Percentiles rank a stretch among this genome's conserved stretches.
phyloP scores from a whole-genome alignment of 176 grass and related monocot genomes.

The Carex scoparia region DNA sequence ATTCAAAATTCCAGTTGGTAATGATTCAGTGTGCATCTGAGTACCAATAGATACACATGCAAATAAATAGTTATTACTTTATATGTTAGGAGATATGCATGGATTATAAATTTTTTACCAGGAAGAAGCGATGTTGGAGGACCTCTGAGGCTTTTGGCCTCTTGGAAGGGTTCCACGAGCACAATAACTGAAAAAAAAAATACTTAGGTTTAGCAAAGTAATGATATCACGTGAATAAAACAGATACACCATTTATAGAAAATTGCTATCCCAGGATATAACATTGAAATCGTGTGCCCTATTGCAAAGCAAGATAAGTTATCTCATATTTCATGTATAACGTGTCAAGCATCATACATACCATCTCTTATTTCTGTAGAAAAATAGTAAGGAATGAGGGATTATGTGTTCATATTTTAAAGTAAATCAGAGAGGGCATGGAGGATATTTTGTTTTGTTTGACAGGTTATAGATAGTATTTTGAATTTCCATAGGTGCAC shows the following conservation, averaged over 20 bases:
- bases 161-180: constrained; percentile 86
- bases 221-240: background rate
- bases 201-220: background rate
- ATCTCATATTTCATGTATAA: background rate
- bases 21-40: background rate
- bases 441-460: background rate
- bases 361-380: background rate
- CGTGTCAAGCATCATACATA: background rate
- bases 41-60: background rate
- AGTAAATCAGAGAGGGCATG: background rate
- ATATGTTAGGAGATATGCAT: constrained; percentile 14
- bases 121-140: constrained; percentile 84
- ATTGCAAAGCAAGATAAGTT: background rate
- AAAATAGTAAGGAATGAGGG: background rate
- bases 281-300: background rate
- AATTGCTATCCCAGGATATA: background rate
- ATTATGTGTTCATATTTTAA: background rate
- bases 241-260: background rate
- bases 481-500: background rate
- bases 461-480: background rate
- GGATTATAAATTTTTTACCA: constrained; percentile 47
- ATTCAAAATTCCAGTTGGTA: too few species aligned
- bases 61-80: background rate
- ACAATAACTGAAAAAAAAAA: constrained; percentile 51
- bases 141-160: constrained; percentile 86